phyloP scores from a whole-genome alignment of 495 filamentous ascomycete genomes.

The Xylaria cubensis region DNA sequence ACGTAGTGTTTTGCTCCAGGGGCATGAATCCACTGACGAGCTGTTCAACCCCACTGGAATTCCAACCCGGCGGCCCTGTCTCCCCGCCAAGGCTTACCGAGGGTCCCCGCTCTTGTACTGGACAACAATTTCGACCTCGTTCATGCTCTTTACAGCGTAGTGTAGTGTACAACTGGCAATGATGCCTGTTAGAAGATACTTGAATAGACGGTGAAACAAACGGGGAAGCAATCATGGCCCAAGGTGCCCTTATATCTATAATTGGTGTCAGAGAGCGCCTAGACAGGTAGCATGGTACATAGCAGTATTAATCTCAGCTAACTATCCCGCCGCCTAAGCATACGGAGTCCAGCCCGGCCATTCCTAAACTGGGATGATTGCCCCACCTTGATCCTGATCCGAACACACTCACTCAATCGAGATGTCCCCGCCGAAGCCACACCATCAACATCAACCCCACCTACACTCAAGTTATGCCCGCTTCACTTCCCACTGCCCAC shows the following conservation, averaged over 20 bases:
- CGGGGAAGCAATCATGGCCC: background rate
- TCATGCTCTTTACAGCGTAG: conserved; percentile 4
- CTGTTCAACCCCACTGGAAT: conserved; percentile 27
- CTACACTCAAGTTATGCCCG: conserved; percentile 18
- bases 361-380: conserved; percentile 24
- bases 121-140: conserved; percentile 16
- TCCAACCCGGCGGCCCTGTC: conserved; percentile 28
- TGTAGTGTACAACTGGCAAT: background rate
- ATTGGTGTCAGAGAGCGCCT: background rate
- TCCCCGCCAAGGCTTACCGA: conserved; percentile 21
- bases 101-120: conserved; percentile 16
- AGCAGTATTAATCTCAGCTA: background rate
- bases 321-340: conserved; percentile 3
- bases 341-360: conserved; percentile 6
- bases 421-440: conserved; percentile 29
- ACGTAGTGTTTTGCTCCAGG: conserved; percentile 24
- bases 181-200: conserved; percentile 6
- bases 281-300: conserved; percentile 16
- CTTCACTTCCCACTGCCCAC: background rate
- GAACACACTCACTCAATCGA: conserved; percentile 25
- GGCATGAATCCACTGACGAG: conserved; percentile 17
- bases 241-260: background rate
- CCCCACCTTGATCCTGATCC: conserved; percentile 25
- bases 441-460: conserved; percentile 19
- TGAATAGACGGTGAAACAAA: conserved; percentile 8